Evolutionary conservation across 768 basidiomycete genomes (phyloP).

Genomic region (Arthromyces matolae): DNA sequence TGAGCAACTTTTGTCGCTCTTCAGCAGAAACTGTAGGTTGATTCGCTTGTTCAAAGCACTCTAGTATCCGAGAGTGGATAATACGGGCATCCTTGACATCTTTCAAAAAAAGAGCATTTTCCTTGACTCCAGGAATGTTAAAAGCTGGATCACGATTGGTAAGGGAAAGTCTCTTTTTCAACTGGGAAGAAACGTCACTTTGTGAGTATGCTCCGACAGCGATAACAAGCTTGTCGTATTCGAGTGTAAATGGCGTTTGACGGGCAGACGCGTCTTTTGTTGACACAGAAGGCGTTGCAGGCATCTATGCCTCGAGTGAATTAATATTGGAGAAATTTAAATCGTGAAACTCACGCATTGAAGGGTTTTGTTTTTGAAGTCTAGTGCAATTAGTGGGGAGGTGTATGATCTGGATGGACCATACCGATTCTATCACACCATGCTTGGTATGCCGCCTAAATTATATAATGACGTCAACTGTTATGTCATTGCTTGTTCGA

Average conservation of each 20-base stretch:
- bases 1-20: conserved; percentile 70
- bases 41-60: conserved; percentile 87
- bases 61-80: conserved; percentile 70
- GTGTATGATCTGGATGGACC: conserved; percentile 6
- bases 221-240: conserved; percentile 80
- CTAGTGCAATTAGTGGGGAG: not conserved
- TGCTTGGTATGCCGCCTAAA: conserved; percentile 61
- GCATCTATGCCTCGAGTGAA: conserved; percentile 3
- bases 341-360: conserved; percentile 5
- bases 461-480: not conserved
- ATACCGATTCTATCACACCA: conserved; percentile 74
- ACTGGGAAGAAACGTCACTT: conserved; percentile 38
- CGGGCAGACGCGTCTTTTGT: not conserved
- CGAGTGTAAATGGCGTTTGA: conserved; percentile 48
- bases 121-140: conserved; percentile 71
- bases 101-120: conserved; percentile 79
- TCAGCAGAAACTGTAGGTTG: conserved; percentile 74
- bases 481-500: not conserved
- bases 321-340: not conserved
- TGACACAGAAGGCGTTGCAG: conserved; percentile 5
- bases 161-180: not conserved
- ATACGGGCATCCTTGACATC: conserved; percentile 71
- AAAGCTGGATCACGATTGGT: conserved; percentile 43
- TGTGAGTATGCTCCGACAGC: conserved; percentile 85
- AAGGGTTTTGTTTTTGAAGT: conserved; percentile 9